phyloP scores from a whole-genome alignment of 1,284 basidiomycete species.

The Tylopilus sp. region DNA sequence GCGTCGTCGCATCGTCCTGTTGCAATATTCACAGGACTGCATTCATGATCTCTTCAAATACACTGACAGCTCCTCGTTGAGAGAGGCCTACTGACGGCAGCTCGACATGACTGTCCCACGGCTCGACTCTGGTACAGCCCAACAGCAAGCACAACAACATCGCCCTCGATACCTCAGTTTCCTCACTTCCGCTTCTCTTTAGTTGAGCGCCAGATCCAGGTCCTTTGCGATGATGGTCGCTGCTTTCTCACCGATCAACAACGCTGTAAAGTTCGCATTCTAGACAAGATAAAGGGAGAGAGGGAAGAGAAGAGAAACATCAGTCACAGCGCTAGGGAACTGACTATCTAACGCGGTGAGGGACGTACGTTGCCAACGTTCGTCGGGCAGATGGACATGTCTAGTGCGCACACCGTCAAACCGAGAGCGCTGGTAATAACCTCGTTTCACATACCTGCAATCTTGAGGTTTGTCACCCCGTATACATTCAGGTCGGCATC shows the following conservation, averaged over 20 bases:
- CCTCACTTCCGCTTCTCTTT: too few relatives aligned
- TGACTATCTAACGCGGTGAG: neutral
- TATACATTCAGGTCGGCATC: slow-evolving; percentile 22
- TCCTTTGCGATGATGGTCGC: slow-evolving; percentile 3
- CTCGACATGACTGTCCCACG: too few relatives aligned
- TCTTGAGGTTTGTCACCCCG: slow-evolving; percentile 20
- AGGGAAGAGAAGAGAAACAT: neutral
- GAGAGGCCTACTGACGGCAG: too few relatives aligned
- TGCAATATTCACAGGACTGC: too few relatives aligned
- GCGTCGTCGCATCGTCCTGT: too few relatives aligned
- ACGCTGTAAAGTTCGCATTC: slow-evolving; percentile 23
- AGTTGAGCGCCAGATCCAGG: neutral
- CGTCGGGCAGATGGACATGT: slow-evolving; percentile 19
- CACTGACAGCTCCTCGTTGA: too few relatives aligned
- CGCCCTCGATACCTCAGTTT: too few relatives aligned
- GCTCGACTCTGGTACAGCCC: too few relatives aligned
- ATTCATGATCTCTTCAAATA: too few relatives aligned
- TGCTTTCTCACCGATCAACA: slow-evolving; percentile 24
- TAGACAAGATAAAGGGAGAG: too few relatives aligned
- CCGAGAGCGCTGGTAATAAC: neutral
- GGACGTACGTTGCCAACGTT: slow-evolving; percentile 24
- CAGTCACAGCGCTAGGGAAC: neutral
- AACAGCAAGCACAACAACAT: too few relatives aligned
- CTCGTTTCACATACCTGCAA: slow-evolving; percentile 17
- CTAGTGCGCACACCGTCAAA: neutral